phyloP scores from a whole-genome alignment of 2,329 filamentous ascomycete species.

The Zymoseptoria tritici region DNA sequence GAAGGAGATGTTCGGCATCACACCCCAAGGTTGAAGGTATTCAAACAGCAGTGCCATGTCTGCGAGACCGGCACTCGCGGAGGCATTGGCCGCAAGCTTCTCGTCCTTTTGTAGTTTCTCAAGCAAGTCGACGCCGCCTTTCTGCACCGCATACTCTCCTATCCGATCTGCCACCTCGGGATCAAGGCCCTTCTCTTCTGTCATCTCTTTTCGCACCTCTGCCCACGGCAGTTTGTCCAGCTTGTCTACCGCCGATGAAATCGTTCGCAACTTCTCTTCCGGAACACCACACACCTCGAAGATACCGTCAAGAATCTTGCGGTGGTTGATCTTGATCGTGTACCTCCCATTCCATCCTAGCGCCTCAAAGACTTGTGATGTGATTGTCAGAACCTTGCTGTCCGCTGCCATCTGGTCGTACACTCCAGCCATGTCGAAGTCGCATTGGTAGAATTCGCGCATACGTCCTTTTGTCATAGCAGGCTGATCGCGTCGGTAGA shows the following conservation, averaged over 20 bases:
- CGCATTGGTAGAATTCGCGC: slow-evolving; percentile 95
- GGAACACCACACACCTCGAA: slow-evolving; percentile 89
- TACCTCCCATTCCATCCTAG: slow-evolving; percentile 67
- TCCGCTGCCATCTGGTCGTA: slow-evolving; percentile 92
- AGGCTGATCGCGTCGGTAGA: slow-evolving; percentile 73
- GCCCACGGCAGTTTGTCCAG: slow-evolving; percentile 83
- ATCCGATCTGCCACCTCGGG: slow-evolving; percentile 76
- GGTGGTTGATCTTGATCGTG: slow-evolving; percentile 91
- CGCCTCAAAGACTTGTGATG: slow-evolving; percentile 75
- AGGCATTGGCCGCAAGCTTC: slow-evolving; percentile 60
- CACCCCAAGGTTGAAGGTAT: slow-evolving; percentile 72
- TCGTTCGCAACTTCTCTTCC: slow-evolving; percentile 75
- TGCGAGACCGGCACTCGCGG: slow-evolving; percentile 69
- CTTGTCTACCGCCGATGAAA: slow-evolving; percentile 92
- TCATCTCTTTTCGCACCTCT: slow-evolving; percentile 88
- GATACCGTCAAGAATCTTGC: slow-evolving; percentile 86
- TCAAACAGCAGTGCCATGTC: slow-evolving; percentile 75
- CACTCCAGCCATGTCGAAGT: slow-evolving; percentile 85
- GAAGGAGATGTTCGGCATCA: slow-evolving; percentile 70
- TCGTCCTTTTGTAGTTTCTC: slow-evolving; percentile 61
- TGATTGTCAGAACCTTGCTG: slow-evolving; percentile 78
- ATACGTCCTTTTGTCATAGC: slow-evolving; percentile 87
- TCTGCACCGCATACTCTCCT: slow-evolving; percentile 72
- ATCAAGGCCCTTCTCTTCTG: slow-evolving; percentile 78
- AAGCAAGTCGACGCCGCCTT: slow-evolving; percentile 68